These are phyloP conservation scores for Alternaria triticimaculans DNA, from an alignment of 2,329 filamentous ascomycete species.

Conservation along the genomic window DNA sequence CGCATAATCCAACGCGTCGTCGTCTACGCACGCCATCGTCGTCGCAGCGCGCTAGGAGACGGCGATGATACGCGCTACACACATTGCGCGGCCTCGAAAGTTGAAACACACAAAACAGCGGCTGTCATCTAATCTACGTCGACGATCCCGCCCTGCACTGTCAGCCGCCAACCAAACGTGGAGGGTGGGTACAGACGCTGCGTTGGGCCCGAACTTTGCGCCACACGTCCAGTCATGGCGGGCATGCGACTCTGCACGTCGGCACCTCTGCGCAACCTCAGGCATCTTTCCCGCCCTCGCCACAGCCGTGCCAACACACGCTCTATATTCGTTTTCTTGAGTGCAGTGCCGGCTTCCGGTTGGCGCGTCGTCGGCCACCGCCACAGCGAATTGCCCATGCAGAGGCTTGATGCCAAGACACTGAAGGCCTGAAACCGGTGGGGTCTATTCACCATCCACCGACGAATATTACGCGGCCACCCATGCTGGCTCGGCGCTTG, in stretches of 20 bases:
- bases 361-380: constrained; percentile 4
- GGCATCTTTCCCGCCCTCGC: neutral
- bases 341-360: neutral
- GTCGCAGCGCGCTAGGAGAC: neutral
- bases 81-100: constrained; percentile 13
- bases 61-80: neutral
- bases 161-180: neutral
- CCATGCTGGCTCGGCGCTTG: constrained; percentile 28
- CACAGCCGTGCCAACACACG: neutral
- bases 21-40: neutral
- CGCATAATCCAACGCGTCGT: constrained; percentile 8
- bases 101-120: constrained; percentile 8
- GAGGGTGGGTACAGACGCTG: constrained; percentile 1
- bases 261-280: neutral
- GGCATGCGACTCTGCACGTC: neutral
- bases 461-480: constrained; percentile 38
- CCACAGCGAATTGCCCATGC: constrained; percentile 10
- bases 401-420: constrained; percentile 26
- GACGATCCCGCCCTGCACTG: constrained; percentile 7
- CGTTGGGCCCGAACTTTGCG: neutral
- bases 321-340: neutral
- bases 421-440: constrained; percentile 29
- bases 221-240: neutral
- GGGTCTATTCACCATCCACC: constrained; percentile 26
- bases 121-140: constrained; percentile 7